phyloP scores from a whole-genome alignment of 1,284 basidiomycete species.

The Chiua sp. region DNA sequence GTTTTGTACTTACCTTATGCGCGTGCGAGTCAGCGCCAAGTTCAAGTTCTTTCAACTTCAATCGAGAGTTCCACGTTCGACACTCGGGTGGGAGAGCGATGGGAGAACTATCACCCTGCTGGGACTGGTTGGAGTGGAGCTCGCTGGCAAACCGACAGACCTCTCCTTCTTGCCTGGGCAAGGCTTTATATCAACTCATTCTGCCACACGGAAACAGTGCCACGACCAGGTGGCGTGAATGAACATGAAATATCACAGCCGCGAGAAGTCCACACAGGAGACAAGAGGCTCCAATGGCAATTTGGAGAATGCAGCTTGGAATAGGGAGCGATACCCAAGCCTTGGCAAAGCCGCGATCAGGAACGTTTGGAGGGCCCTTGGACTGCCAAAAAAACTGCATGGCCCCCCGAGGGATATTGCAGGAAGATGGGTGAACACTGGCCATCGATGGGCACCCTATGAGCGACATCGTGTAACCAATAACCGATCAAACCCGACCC shows the following conservation, averaged over 20 bases:
- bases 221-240: conserved; percentile 34
- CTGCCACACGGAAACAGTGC: conserved; percentile 34
- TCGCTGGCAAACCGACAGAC: conserved; percentile 13
- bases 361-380: conserved; percentile 13
- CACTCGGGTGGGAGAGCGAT: too few relatives aligned
- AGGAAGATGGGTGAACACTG: not conserved
- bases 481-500: conserved; percentile 25
- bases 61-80: not conserved
- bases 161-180: conserved; percentile 2
- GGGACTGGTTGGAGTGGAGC: conserved; percentile 9
- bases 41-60: not conserved
- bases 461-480: conserved; percentile 18
- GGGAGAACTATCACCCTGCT: not conserved
- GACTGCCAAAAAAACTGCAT: not conserved
- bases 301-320: conserved; percentile 1
- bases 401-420: conserved; percentile 1
- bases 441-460: not conserved
- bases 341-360: not conserved
- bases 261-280: conserved; percentile 28
- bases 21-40: not conserved
- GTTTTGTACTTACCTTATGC: conserved; percentile 11
- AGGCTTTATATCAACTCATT: conserved; percentile 27
- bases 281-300: conserved; percentile 20
- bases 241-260: conserved; percentile 28
- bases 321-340: not conserved